These are phyloP conservation scores for Penstemon eatonii DNA, from an alignment of 257 asterid species.

Conservation along the genomic window DNA sequence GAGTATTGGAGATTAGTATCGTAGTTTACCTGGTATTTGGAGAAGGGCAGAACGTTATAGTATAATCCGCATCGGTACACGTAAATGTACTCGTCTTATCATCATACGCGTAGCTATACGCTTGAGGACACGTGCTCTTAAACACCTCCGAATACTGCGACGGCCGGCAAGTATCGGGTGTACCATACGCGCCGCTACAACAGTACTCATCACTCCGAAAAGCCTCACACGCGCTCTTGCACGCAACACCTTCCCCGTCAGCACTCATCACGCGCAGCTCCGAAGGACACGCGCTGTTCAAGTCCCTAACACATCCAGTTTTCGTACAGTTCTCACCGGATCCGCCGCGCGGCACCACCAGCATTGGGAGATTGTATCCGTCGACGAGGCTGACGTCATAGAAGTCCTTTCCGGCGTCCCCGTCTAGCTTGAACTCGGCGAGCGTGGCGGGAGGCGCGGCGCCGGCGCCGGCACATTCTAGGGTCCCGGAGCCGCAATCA, in stretches of 20 bases:
- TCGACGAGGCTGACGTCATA: constrained; percentile 45
- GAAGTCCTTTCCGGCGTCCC: constrained; percentile 25
- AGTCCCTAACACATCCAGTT: constrained; percentile 35
- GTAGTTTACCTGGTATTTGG: constrained; percentile 13
- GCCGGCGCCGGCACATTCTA: constrained; percentile 39
- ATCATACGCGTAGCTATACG: constrained; percentile 42
- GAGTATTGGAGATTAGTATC: too few relatives aligned
- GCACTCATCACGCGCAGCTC: constrained; percentile 28
- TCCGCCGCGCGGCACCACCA: constrained; percentile 31
- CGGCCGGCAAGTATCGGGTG: constrained; percentile 38
- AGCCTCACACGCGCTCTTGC: constrained; percentile 46
- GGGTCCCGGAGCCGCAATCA: constrained; percentile 39
- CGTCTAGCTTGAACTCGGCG: constrained; percentile 41
- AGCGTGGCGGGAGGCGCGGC: constrained; percentile 44
- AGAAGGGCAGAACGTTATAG: constrained; percentile 35
- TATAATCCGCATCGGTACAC: constrained; percentile 36
- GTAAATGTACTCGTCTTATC: constrained; percentile 41
- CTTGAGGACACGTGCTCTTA: constrained; percentile 34
- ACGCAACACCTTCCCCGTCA: constrained; percentile 35
- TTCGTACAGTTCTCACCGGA: constrained; percentile 31
- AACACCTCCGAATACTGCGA: constrained; percentile 34
- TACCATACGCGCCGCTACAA: constrained; percentile 36
- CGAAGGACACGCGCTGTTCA: constrained; percentile 37
- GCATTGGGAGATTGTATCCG: constrained; percentile 40
- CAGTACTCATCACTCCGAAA: constrained; percentile 35